Evolutionary conservation across 352 stramenopile species (phyloP), one percentile per base, ranked within the genome.

Genomic region (Globisporangium emineosum): DNA sequence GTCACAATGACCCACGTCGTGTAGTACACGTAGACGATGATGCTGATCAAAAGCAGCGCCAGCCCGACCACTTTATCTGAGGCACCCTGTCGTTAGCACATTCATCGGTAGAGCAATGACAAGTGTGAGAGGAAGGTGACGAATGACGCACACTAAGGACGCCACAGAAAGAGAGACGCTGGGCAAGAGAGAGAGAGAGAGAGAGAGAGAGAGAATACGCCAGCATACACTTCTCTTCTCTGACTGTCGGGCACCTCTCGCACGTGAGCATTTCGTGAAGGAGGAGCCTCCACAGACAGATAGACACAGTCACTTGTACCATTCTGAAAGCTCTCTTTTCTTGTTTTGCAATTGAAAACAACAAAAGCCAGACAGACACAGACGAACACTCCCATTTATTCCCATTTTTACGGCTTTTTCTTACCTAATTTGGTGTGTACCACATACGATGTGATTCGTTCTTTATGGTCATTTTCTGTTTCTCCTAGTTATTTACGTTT

Each of bases 21-120:
- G 79, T 97, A 97, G 73, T 97, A 97, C n/a, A 94, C 76, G 66
- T 94, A 97, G 43, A 93, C 83, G 25, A 87, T 64, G 60, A 96
- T 72, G 69, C 83, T 94, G 43, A 94, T 74, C 25, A 83, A 67
- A 62, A 97, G 77, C 53, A 97, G 69, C 47, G 88, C 77, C 45
- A 82, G 63, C 7, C 90, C 90, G n/a, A 90, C 81, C 27, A 70
- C 66, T 65, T 96, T 92, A 54, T 97, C 90, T 19, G 79, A 87
- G 23, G 71, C 83, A 57, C 79, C 81, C 81, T 91, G 65, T 17
- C 30, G 13, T 27, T 13, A 45, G 7, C 50, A 40, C 29, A 33
- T 43, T n/a, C 29, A 25, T 5, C 6, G 21, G 2, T 5, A 47
- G 40, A 40, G 9, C 33, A 52, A 25, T 19, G 21, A 52, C 0